Base-by-base conservation (phyloP, 768 basidiomycete genomes). In the Xerocomellus amylosporus region DNA sequence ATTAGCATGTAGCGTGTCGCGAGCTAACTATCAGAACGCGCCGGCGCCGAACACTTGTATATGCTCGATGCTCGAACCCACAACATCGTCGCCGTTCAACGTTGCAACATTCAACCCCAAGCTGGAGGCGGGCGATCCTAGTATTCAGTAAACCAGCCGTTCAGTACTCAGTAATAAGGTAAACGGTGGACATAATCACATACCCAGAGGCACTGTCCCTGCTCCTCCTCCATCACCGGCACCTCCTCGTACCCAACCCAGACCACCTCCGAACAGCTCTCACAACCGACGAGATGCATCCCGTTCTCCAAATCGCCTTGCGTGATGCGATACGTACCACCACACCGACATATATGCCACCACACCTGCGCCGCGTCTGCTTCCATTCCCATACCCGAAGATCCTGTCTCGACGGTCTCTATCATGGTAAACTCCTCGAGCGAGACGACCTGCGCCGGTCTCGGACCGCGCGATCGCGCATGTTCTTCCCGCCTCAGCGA, bases 201-300 rank as follows among this genome's bases (percentile, higher is more conserved):
- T 39, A 8, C 19, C 14, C 33, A 12, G 12, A 17, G 33, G 48
- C 42, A 46, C 28, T 39, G 7, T 12, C 7, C 24, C 19, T 50
- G 38, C 6, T 55, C 64, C 26, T 71, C 74, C 8, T 61, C 70
- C 39, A 12, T 36, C 30, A 76, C 74, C 19, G 28, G 42, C 17
- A 66, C 73, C 13, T 79, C 63, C 69, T 93, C 86, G 62, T 90
- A 93, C 2, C 91, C 90, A n/a, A 84, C 87, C 88, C 90, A 93
- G 1, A 93, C 74, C 9, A 82, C 83, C 69, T 93, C 91, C 15
- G 91, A 93, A 65, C 90, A 93, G 49, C 81, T 81, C 51, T 72
- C 79, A 59, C 91, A 93, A 2, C 79, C 83, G 10, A 90, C 73
- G 7, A 93, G 76, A 66, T 93, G 90, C 46, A 75, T 74, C n/a